These are phyloP conservation scores for Hypomyces rosellus DNA, from an alignment of 2,329 filamentous ascomycete species.

Conservation along the genomic window DNA sequence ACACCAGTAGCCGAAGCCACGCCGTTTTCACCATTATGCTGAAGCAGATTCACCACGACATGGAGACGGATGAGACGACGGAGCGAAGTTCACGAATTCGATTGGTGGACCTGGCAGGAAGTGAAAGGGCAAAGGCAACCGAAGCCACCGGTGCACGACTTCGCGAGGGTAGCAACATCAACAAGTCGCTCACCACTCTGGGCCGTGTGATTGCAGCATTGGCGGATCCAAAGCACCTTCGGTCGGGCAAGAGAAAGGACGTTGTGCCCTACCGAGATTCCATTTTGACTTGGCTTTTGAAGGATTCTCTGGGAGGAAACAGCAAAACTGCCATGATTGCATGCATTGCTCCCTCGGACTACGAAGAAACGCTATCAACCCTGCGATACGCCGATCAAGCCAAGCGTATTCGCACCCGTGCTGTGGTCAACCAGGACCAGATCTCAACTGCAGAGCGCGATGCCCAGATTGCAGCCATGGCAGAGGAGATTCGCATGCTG, in stretches of 20 bases:
- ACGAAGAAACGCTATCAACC: conserved; percentile 94
- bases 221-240: conserved; percentile 58
- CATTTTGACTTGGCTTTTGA: conserved; percentile 75
- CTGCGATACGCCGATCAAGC: conserved; percentile 96
- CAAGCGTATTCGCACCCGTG: conserved; percentile 91
- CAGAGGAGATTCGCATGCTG: conserved; percentile 81
- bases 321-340: conserved; percentile 99
- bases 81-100: conserved; percentile 91
- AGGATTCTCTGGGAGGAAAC: conserved; percentile 93
- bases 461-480: conserved; percentile 89
- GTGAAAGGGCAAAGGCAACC: conserved; percentile 89
- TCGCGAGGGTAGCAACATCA: conserved; percentile 95
- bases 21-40: conserved; percentile 97
- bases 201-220: conserved; percentile 93
- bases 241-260: conserved; percentile 51
- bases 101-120: conserved; percentile 89
- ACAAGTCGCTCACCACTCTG: conserved; percentile 94
- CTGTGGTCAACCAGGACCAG: conserved; percentile 92
- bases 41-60: conserved; percentile 96
- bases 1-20: conserved; percentile 92
- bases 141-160: conserved; percentile 89
- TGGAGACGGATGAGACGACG: conserved; percentile 95
- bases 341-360: conserved; percentile 90
- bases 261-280: conserved; percentile 92
- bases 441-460: conserved; percentile 89